Evolutionary conservation across 139 green algal species (phyloP).

Genomic region (Volvox africanus): DNA sequence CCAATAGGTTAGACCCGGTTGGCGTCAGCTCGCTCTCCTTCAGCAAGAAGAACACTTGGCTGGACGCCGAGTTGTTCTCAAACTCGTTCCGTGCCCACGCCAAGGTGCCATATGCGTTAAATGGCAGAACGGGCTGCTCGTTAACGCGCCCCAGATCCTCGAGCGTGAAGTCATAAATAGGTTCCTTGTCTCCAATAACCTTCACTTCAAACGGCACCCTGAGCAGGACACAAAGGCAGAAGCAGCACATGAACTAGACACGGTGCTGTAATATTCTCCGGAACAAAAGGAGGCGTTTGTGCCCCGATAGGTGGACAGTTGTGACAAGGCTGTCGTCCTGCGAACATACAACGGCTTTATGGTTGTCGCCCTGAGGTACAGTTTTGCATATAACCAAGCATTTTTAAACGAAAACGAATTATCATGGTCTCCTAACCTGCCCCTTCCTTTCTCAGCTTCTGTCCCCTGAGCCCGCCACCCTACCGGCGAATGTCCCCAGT

Average conservation of each 20-base stretch:
- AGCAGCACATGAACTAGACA: too few species aligned
- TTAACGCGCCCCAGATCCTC: slow-evolving; percentile 94
- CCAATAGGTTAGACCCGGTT: slow-evolving; percentile 95
- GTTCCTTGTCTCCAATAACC: slow-evolving; percentile 89
- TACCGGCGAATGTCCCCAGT: slow-evolving; percentile 70
- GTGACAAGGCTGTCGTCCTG: too few species aligned
- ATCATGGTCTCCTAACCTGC: too few species aligned
- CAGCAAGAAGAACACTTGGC: slow-evolving; percentile 96
- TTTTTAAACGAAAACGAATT: too few species aligned
- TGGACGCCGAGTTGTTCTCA: slow-evolving; percentile 92
- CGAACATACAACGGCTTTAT: too few species aligned
- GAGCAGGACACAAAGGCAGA: background rate
- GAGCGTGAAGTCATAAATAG: slow-evolving; percentile 96
- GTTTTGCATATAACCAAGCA: too few species aligned
- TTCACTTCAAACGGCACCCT: slow-evolving; percentile 96
- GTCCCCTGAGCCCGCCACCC: background rate
- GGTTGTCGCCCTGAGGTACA: too few species aligned
- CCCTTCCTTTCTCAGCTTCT: too few species aligned
- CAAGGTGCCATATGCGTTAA: slow-evolving; percentile 99
- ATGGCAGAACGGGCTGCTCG: slow-evolving; percentile 92
- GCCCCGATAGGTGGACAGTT: too few species aligned
- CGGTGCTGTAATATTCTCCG: too few species aligned
- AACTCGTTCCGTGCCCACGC: slow-evolving; percentile 96
- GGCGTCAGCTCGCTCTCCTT: slow-evolving; percentile 99
- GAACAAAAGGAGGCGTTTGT: too few species aligned